Base-by-base conservation (phyloP, 2,329 filamentous ascomycete genomes). In the Arthrobotrys megalospora region DNA sequence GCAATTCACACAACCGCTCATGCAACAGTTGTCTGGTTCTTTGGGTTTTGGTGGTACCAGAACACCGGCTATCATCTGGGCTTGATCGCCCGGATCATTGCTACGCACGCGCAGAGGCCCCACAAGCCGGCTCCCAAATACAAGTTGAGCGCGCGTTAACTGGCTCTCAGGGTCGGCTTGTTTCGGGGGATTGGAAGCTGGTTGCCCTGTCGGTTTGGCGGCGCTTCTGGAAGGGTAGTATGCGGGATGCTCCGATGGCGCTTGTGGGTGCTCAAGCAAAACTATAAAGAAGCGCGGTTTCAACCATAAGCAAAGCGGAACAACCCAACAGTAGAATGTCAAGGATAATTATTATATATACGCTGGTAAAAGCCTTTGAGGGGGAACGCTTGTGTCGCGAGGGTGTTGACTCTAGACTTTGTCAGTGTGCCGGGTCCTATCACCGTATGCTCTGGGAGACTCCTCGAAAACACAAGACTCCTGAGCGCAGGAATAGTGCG, bases 1-100 rank as follows among this genome's bases (percentile, higher is more conserved):
- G 84, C 96, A 99, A 84, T 98, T 94, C 60, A 97, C 95, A 83
- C 96, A 99, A 2, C 96, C 96, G 83, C 93, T 96, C 96, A 99
- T 99, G 85, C 96, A 99, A 88, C 96, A 99, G 83, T 99, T 97
- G 82, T 98, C 96, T 2, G 96, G 96, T 85, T 99, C 95, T 58
- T 90, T 88, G 0, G 96, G 96, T 58, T 89, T 89, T 0, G 94
- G 94, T 1, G 96, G 96, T 3, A 98, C 91, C 16, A 90, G 85
- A 0, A 98, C 88, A 2, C 94, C 95, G 0, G 92, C 94, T 69
- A 97, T 87, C 77, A 90, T 86, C 7, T 86, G 89, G 62, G 90
- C 90, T 79, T 88, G 87, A 12, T 87, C 86, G 11, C 89, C 86
- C 41, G 90, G 87, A 76, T 90, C 88, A 24, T 43, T 50, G 47